Base-by-base conservation (phyloP, 2,329 filamentous ascomycete genomes). In the Zasmidium citrigriseum region DNA sequence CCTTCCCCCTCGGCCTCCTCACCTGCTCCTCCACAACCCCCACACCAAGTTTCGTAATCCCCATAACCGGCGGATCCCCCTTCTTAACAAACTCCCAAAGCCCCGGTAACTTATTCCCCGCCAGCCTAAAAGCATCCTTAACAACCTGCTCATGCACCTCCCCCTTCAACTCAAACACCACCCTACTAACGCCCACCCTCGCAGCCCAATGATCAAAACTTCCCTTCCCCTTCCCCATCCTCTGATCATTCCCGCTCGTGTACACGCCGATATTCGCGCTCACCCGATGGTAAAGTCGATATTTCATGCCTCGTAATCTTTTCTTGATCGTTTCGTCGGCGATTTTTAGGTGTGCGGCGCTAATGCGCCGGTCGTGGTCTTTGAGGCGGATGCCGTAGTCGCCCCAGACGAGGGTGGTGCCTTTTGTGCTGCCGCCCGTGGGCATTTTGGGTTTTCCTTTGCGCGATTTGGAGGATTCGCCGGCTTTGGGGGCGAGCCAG, bases 161-260 rank as follows among this genome's bases (percentile, higher is more conserved):
- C 47, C 95, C 95, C 76, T 91, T 92, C 66, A 99, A 78, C 77
- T 99, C 95, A 67, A 99, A 96, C 20, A 97, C 81, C 50, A 99
- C 86, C 75, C 95, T 90, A 77, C 90, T 96, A 52, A 98, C 91
- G 9, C 91, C 87, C 66, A 98, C 87, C 76, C 93, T 87, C 21
- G 89, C 86, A 3, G 93, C 92, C 95, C 95, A 99, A 73, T 96
- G 91, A 74, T 99, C 95, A 73, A 99, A 98, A 62, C 88, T 90
- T 68, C 95, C 95, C 76, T 99, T 99, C 78, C 95, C 95, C 78
- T 98, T 99, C 75, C 95, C 95, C 96, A 99, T 99, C 84, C 95
- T 89, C 75, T 91, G 89, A 79, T 99, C 95, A 71, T 98, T 99
- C 58, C 95, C 95, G 75, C 89, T 95, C 58, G 91, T 89, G 76